Evolutionary conservation across 768 basidiomycete species (phyloP), one percentile per base, ranked within the genome.

Genomic region (Infundibulicybe gibba): DNA sequence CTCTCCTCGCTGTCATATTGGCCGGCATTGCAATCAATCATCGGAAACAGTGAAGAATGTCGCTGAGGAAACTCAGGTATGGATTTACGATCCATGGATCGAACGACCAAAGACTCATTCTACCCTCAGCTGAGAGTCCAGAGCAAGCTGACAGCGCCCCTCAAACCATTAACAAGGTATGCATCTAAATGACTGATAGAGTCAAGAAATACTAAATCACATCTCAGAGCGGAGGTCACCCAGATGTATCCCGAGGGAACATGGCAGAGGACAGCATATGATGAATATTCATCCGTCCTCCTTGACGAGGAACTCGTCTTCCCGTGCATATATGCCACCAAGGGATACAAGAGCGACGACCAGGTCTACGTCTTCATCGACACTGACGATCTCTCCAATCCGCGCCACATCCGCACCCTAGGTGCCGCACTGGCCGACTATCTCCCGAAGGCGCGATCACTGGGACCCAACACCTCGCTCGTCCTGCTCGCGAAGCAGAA

Each of bases 281-380:
- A 57, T 20, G 48, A 52, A 17, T 57, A 54, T 32, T 47, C 44
- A 21, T 44, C 47, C 1, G 51, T 57, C 32, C 51, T 57, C n/a
- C 45, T 52, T 32, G 51, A 57, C 37, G 55, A 57, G 40, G 55
- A 57, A 9, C 48, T 57, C 32, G 33, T 54, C 32, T 57, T 57
- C 49, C 55, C 55, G 14, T 57, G 55, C 46, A 57, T 57, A 37
- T 57, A 57, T 41, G 55, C 55, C 3, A 57, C 55, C 20, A 57
- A 57, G 39, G 55, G 55, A 17, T 57, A 49, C 48, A 57, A 57
- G 45, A 49, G 47, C 35, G 49, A 57, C 34, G 54, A 57, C 17
- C 55, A 57, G 25, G 54, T 54, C 15, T 57, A 48, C 25, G 45
- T 50, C 11, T 57, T 57, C 41, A 52, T 57, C 20, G 55, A 57